A percentile compares a stretch with the other conserved stretches of the same genome.
phyloP scores from a whole-genome alignment of 495 filamentous ascomycete genomes.

The Sphaerosporella brunnea region DNA sequence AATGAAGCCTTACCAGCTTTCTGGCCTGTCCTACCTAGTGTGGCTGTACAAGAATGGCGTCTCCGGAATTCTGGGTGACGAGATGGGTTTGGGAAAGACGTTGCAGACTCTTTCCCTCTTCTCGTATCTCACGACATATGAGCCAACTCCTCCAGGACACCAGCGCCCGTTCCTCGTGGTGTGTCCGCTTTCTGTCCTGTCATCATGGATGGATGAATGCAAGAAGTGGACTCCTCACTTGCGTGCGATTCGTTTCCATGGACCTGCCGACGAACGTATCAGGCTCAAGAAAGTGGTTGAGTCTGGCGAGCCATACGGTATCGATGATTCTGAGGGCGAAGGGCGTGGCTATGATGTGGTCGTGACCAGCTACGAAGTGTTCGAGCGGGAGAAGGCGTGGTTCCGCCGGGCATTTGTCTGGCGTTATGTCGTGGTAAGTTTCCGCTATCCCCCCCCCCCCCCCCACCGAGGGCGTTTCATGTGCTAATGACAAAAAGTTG shows the following conservation, averaged over 20 bases:
- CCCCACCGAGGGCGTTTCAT: too few relatives aligned
- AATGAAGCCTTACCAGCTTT: conserved; percentile 48
- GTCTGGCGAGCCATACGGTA: conserved; percentile 19
- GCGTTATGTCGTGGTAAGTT: conserved; percentile 41
- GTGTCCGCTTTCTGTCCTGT: conserved; percentile 41
- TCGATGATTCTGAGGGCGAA: conserved; percentile 8
- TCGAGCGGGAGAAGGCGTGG: conserved; percentile 38
- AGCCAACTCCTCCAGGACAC: conserved; percentile 21
- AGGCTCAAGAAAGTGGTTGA: conserved; percentile 36
- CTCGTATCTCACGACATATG: conserved; percentile 21
- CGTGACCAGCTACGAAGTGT: conserved; percentile 46
- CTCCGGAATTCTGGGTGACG: conserved; percentile 87
- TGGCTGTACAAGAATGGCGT: conserved; percentile 51
- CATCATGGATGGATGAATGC: conserved; percentile 40
- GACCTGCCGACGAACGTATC: conserved; percentile 32
- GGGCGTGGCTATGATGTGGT: conserved; percentile 33
- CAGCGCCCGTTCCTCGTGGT: conserved; percentile 40
- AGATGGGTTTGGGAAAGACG: conserved; percentile 76
- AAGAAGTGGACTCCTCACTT: conserved; percentile 41
- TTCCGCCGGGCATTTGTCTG: conserved; percentile 43
- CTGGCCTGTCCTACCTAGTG: conserved; percentile 43
- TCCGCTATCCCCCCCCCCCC: too few relatives aligned
- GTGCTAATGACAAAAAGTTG: conserved; percentile 52
- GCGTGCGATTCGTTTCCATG: conserved; percentile 40
- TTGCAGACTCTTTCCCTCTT: conserved; percentile 40